Evolutionary conservation across 2,329 filamentous ascomycete species (phyloP), one percentile per base, ranked within the genome.

Genomic region (Cadophora gregata): DNA sequence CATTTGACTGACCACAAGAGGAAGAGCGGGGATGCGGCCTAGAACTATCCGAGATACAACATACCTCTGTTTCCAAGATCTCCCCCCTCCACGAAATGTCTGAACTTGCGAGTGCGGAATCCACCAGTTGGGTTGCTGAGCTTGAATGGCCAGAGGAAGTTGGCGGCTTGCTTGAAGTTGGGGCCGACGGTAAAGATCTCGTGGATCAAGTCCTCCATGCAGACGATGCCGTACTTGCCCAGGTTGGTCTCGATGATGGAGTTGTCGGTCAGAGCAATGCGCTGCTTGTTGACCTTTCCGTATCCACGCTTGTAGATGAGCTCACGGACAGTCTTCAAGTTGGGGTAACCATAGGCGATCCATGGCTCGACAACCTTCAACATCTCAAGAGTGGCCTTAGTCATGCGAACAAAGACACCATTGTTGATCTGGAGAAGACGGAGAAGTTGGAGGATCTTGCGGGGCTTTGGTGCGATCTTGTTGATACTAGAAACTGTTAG

Each of bases 71-170:
- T 98, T 82, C 96, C 96, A 77, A 96, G 86, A 84, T 99, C 96
- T 90, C 96, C 96, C 84, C 95, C 62, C 33, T 70, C 67, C 2
- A 71, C 65, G 50, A 68, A 71, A 64, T 71, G 69, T 19, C 65
- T n/a, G 68, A 98, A 97, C 88, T 98, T 99, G 85, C 96, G 88
- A 78, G 91, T 84, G 77, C 91, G 91, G 93, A 98, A 99, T 74
- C 96, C 95, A 82, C 96, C 96, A 77, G 85, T 98, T 80, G 96
- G 96, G 90, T 97, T 97, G 89, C 89, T 93, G 76, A 99, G 92
- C 92, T 99, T 98, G 90, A 99, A 99, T 80, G 96, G 96, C 96
- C 96, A 99, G 76, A 98, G 86, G 90, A 98, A 98, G 91, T 98
- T 99, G 86, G 90, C 89, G 31, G 66, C 61, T 87, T 97, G 94